These are phyloP conservation scores for Camellia japonica DNA, from an alignment of 148 eudicot genomes.

Conservation along the genomic window DNA sequence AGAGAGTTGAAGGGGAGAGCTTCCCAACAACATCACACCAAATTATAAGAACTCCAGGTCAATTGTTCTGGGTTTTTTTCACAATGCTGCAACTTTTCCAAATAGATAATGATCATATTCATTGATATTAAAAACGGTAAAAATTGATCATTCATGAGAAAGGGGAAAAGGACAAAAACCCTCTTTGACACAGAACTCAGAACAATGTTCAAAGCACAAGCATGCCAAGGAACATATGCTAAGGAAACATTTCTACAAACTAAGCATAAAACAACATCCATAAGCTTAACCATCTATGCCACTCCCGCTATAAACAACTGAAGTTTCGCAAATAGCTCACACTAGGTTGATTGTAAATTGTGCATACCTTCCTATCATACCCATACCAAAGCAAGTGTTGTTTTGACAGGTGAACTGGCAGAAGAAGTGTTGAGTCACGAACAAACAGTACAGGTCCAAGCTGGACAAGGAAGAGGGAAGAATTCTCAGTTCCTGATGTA, in stretches of 20 bases:
- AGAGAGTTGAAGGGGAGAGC: no score
- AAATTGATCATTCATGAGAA: no score
- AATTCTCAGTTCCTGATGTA: slow-evolving; percentile 63
- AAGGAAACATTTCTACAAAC: background rate
- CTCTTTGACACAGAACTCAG: no score
- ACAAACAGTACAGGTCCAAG: slow-evolving; percentile 94
- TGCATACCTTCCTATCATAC: slow-evolving; percentile 87
- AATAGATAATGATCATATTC: no score
- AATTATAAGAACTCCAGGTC: no score
- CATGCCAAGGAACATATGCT: background rate
- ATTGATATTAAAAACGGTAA: no score
- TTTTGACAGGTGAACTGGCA: slow-evolving; percentile 93
- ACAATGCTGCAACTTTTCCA: no score
- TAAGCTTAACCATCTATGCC: background rate
- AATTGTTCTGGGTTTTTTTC: no score
- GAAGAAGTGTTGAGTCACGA: slow-evolving; percentile 87
- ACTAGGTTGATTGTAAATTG: background rate
- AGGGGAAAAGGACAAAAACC: no score
- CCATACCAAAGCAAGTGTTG: slow-evolving; percentile 98
- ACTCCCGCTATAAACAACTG: background rate
- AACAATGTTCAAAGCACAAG: background rate
- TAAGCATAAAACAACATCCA: background rate
- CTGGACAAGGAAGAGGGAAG: slow-evolving; percentile 87
- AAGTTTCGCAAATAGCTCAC: background rate
- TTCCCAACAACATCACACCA: no score